Conservation (phyloP, 768 basidiomycete genomes). For the Cystofilobasidium bisporidii region DNA sequence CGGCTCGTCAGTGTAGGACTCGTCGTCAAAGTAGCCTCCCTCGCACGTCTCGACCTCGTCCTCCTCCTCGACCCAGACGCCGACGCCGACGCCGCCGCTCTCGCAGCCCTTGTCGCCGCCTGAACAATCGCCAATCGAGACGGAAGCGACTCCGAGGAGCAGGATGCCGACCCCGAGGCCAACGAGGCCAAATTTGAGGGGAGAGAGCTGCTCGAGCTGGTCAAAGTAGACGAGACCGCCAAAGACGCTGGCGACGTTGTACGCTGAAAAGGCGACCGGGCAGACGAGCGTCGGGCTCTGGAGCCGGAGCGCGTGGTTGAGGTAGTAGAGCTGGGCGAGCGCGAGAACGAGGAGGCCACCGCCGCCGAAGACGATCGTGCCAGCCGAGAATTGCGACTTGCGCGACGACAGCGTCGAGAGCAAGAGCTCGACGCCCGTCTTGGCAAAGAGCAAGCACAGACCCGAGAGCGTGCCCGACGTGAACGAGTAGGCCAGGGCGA, state of each 20-base stretch:
- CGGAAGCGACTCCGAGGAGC: constrained; percentile 80
- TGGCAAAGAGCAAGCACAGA: constrained; percentile 86
- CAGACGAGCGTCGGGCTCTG: constrained; percentile 30
- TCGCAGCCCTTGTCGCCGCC: constrained; percentile 43
- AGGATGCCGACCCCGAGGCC: constrained; percentile 64
- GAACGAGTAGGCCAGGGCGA: constrained; percentile 78
- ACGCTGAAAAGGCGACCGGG: constrained; percentile 83
- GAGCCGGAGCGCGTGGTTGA: constrained; percentile 27
- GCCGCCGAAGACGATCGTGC: constrained; percentile 13
- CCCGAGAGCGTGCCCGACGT: constrained; percentile 80
- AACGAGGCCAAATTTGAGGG: constrained; percentile 64
- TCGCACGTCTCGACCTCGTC: constrained; percentile 13
- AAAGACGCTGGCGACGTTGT: constrained; percentile 82
- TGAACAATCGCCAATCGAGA: constrained; percentile 54
- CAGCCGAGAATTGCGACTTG: constrained; percentile 27
- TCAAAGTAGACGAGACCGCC: constrained; percentile 57
- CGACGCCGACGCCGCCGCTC: constrained; percentile 41
- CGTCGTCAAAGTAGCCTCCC: background rate
- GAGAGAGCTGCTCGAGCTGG: constrained; percentile 63
- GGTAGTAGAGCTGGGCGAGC: constrained; percentile 26
- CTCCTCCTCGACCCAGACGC: constrained; percentile 40
- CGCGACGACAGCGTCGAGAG: constrained; percentile 55
- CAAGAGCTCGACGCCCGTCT: constrained; percentile 82
- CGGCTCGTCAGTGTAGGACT: constrained; percentile 23
- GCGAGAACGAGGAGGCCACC: constrained; percentile 20